Conservation (phyloP, 495 filamentous ascomycete genomes). For the Xylaria flabelliformis region DNA sequence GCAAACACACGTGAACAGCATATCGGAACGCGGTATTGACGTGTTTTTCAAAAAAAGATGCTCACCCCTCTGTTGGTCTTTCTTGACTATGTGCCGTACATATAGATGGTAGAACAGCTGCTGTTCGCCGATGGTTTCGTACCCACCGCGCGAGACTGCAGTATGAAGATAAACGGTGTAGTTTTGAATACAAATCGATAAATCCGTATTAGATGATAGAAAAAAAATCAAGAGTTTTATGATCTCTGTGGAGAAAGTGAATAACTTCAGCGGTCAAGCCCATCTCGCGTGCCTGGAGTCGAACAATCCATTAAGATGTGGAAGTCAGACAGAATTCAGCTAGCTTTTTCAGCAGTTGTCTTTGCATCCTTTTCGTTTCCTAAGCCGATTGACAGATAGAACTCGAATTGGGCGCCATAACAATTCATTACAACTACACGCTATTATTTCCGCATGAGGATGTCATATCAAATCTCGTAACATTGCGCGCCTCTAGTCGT, state of each 20-base stretch:
- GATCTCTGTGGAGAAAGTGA: background rate
- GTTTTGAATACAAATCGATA: background rate
- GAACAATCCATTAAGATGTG: background rate
- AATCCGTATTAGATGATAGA: background rate
- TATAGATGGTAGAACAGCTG: slow-evolving; percentile 12
- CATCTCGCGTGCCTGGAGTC: background rate
- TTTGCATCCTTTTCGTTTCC: background rate
- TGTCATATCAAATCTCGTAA: background rate
- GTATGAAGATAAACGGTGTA: too few species aligned
- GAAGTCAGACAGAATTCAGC: background rate
- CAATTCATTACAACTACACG: background rate
- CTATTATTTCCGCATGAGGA: background rate
- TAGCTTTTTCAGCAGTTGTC: background rate
- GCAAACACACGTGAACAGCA: background rate
- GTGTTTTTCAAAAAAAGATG: slow-evolving; percentile 23
- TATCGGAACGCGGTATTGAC: slow-evolving; percentile 18
- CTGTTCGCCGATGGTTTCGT: slow-evolving; percentile 22
- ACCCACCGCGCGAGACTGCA: slow-evolving; percentile 15
- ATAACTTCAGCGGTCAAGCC: background rate
- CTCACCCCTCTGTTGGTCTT: background rate
- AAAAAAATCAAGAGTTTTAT: background rate
- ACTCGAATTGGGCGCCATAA: background rate
- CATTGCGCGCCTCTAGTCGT: background rate
- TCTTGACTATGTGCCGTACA: background rate
- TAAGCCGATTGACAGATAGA: background rate